phyloP scores from a whole-genome alignment of 441 rosid genomes.

The Capsella rubella region DNA sequence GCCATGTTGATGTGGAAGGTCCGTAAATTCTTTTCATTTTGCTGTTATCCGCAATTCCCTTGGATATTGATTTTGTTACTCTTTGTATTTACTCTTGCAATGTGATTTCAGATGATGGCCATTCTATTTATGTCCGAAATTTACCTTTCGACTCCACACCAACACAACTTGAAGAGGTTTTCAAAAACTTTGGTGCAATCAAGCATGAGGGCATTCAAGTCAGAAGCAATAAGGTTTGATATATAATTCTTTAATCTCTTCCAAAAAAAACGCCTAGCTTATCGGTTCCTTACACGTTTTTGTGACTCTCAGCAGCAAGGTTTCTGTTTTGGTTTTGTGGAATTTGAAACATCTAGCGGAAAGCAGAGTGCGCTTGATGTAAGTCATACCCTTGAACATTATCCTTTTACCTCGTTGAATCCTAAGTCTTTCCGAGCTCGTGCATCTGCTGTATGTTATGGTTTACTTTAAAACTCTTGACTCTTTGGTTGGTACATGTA shows the following conservation, averaged over 20 bases:
- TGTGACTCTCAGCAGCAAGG: conserved; percentile 70
- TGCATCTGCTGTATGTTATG: neutral
- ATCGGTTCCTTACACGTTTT: conserved; percentile 39
- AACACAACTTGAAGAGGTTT: conserved; percentile 72
- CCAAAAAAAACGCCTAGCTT: neutral
- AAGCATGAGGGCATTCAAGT: conserved; percentile 92
- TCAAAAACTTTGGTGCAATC: conserved; percentile 82
- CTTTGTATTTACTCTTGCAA: neutral
- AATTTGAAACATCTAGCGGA: conserved; percentile 74
- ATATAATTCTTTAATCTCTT: conserved; percentile 24
- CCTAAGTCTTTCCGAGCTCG: neutral
- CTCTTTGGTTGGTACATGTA: conserved; percentile 38
- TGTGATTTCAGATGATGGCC: conserved; percentile 68
- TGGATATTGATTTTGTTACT: neutral
- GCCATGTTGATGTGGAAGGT: conserved; percentile 71
- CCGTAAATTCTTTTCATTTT: conserved; percentile 17
- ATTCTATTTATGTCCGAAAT: conserved; percentile 84
- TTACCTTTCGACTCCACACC: conserved; percentile 82
- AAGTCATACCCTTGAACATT: conserved; percentile 30
- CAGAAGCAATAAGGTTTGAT: conserved; percentile 83
- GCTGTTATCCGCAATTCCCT: conserved; percentile 8
- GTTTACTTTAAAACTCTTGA: neutral
- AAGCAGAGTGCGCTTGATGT: conserved; percentile 84
- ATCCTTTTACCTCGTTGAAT: conserved; percentile 19
- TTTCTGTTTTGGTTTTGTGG: conserved; percentile 94